Evolutionary conservation across 371 early-diverging fungal genomes (phyloP).

Genomic region (Syncephalastrum racemosum): DNA sequence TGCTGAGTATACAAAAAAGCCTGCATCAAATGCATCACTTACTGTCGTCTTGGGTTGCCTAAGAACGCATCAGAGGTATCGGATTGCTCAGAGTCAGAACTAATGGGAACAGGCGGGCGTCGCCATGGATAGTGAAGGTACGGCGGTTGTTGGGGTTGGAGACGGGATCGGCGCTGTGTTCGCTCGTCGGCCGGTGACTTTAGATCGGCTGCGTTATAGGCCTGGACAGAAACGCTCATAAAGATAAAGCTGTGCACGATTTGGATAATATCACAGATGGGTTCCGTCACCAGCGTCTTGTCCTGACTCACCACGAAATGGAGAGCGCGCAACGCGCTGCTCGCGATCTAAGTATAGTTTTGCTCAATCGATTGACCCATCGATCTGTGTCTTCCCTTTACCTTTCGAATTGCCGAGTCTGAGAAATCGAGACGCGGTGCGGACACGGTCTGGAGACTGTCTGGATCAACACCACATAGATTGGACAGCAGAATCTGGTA

Average conservation of each 20-base stretch:
- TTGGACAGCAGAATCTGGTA: slow-evolving; percentile 49
- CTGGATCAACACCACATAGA: slow-evolving; percentile 30
- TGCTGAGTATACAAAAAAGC: too few species aligned
- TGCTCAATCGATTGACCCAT: not conserved
- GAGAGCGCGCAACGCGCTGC: slow-evolving; percentile 52
- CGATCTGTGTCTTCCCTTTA: slow-evolving; percentile 8
- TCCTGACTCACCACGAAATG: slow-evolving; percentile 47
- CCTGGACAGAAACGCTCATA: slow-evolving; percentile 35
- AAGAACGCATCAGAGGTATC: slow-evolving; percentile 50
- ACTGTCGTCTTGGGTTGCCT: slow-evolving; percentile 25
- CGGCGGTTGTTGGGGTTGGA: not conserved
- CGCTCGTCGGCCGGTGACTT: not conserved
- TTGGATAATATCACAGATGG: slow-evolving; percentile 46
- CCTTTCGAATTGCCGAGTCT: slow-evolving; percentile 45
- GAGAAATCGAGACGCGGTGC: slow-evolving; percentile 32
- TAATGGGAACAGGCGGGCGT: slow-evolving; percentile 10
- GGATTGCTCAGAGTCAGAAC: slow-evolving; percentile 66
- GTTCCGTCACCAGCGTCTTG: slow-evolving; percentile 39
- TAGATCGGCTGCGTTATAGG: slow-evolving; percentile 17
- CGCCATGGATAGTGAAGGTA: slow-evolving; percentile 2
- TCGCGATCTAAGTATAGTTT: slow-evolving; percentile 28
- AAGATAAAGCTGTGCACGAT: slow-evolving; percentile 51
- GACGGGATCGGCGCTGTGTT: too few species aligned
- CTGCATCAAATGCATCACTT: not conserved
- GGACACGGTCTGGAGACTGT: slow-evolving; percentile 29